Conservation (phyloP, 1,284 basidiomycete genomes). For the Ceratobasidium sp. region DNA sequence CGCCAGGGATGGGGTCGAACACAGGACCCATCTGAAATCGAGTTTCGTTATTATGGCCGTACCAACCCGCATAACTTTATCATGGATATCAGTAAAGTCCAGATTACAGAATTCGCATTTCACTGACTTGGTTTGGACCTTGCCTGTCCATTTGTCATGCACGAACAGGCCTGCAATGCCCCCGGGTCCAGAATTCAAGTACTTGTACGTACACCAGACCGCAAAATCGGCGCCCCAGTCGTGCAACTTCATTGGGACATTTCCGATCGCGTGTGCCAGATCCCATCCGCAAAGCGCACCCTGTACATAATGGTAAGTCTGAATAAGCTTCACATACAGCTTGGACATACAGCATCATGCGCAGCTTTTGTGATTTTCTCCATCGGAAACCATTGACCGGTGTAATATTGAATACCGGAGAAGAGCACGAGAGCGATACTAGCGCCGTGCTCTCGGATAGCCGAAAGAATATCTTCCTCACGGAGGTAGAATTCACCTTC, state of each 20-base stretch:
- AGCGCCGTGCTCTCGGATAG: constrained; percentile 73
- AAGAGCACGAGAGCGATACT: constrained; percentile 89
- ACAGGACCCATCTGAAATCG: constrained; percentile 89
- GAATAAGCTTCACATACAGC: neutral
- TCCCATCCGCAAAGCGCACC: constrained; percentile 95
- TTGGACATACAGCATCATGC: constrained; percentile 70
- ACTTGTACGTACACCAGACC: constrained; percentile 98
- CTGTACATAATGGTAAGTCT: constrained; percentile 51
- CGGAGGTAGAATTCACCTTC: constrained; percentile 86
- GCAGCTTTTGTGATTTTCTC: constrained; percentile 80
- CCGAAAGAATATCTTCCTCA: constrained; percentile 85
- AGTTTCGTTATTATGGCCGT: constrained; percentile 88
- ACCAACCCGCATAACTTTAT: constrained; percentile 90
- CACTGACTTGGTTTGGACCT: constrained; percentile 59
- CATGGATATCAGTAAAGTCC: neutral
- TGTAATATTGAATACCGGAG: constrained; percentile 94
- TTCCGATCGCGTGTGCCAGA: constrained; percentile 94
- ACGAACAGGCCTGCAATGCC: constrained; percentile 93
- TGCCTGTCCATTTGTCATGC: constrained; percentile 80
- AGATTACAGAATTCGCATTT: neutral
- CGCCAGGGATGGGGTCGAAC: constrained; percentile 86
- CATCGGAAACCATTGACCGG: constrained; percentile 95
- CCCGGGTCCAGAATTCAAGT: constrained; percentile 94
- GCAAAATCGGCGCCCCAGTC: constrained; percentile 97
- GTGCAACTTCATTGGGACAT: constrained; percentile 87